These are phyloP conservation scores for Leccinum sublutescens DNA, from an alignment of 768 basidiomycete genomes.

Conservation along the genomic window DNA sequence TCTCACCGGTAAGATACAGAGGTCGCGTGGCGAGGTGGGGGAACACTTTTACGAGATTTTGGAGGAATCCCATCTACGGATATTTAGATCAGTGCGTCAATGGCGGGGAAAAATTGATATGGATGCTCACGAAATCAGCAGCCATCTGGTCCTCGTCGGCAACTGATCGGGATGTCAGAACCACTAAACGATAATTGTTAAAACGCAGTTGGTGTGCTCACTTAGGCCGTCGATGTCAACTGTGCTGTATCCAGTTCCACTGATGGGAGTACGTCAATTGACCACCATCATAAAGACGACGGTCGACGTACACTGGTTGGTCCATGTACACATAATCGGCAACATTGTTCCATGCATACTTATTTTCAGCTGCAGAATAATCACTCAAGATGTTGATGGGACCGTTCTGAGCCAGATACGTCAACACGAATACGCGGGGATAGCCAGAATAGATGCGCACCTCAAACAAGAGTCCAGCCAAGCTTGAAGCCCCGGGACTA, in stretches of 20 bases:
- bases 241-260: slow-evolving; percentile 65
- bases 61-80: slow-evolving; percentile 63
- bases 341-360: slow-evolving; percentile 54
- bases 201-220: slow-evolving; percentile 21
- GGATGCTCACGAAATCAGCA: slow-evolving; percentile 38
- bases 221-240: slow-evolving; percentile 57
- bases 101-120: neutral
- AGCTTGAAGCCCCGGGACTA: slow-evolving; percentile 66
- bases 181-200: neutral
- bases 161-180: slow-evolving; percentile 33
- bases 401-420: slow-evolving; percentile 48
- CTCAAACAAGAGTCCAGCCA: slow-evolving; percentile 61
- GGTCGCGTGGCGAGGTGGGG: slow-evolving; percentile 65
- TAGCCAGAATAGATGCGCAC: slow-evolving; percentile 26
- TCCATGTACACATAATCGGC: slow-evolving; percentile 66
- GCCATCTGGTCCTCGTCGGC: slow-evolving; percentile 63
- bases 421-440: neutral
- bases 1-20: slow-evolving; percentile 68
- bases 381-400: slow-evolving; percentile 56
- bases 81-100: neutral
- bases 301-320: slow-evolving; percentile 51
- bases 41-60: slow-evolving; percentile 71
- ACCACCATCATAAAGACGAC: neutral
- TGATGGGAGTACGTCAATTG: slow-evolving; percentile 16
- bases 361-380: slow-evolving; percentile 47